Conservation (phyloP, 305 asterid genomes). For the Plantago coronopus region DNA sequence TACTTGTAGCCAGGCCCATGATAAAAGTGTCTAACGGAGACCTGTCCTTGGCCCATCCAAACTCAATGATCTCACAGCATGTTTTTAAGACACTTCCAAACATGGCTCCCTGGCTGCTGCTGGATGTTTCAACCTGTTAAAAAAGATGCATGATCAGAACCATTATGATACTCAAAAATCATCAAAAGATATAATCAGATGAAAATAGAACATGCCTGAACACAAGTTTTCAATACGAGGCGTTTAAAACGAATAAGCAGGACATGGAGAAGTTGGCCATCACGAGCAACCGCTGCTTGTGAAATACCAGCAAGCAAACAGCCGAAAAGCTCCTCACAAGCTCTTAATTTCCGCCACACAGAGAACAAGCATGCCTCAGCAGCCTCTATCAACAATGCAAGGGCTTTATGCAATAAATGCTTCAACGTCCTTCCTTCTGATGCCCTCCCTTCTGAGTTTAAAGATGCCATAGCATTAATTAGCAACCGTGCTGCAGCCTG, state of each 20-base stretch:
- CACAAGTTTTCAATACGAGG: constrained; percentile 84
- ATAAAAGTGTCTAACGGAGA: constrained; percentile 95
- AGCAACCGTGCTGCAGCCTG: constrained; percentile 85
- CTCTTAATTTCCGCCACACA: constrained; percentile 87
- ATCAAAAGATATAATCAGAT: constrained; percentile 20
- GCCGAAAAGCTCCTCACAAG: constrained; percentile 90
- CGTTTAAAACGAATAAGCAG: constrained; percentile 88
- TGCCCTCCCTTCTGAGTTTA: constrained; percentile 83
- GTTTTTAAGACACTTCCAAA: constrained; percentile 82
- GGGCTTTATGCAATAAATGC: constrained; percentile 83
- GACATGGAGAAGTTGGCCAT: constrained; percentile 90
- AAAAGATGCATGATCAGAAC: constrained; percentile 17
- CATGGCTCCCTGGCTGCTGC: constrained; percentile 80
- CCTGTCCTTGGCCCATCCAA: constrained; percentile 88
- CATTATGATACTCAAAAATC: constrained; percentile 21
- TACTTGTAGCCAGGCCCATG: constrained; percentile 81
- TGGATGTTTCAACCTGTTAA: constrained; percentile 77
- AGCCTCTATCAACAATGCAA: constrained; percentile 77
- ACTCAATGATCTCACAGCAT: constrained; percentile 83
- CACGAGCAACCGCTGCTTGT: constrained; percentile 79
- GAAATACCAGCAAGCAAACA: constrained; percentile 88
- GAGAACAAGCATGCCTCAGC: constrained; percentile 86
- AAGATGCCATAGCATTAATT: constrained; percentile 64
- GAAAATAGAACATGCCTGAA: constrained; percentile 54
- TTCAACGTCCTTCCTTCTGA: constrained; percentile 88